Percentiles rank a stretch among this genome's conserved stretches.
These are phyloP conservation scores for Daldinia bambusicola DNA, from an alignment of 495 filamentous ascomycete species.

Conservation along the genomic window DNA sequence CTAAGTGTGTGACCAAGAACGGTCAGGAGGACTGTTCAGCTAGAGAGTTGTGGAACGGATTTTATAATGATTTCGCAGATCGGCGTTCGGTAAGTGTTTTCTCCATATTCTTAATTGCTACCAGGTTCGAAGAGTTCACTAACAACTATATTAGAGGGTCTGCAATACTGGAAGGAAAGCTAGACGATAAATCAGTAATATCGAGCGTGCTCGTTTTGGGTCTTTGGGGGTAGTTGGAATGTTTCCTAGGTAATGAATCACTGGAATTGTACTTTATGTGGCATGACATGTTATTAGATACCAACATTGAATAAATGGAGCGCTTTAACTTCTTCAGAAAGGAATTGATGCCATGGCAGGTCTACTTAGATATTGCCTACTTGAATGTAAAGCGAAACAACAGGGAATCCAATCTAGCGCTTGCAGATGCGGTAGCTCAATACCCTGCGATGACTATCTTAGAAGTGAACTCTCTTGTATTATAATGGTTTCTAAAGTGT, in stretches of 20 bases:
- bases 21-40: constrained; percentile 66
- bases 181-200: constrained; percentile 26
- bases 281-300: constrained; percentile 43
- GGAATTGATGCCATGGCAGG: neutral
- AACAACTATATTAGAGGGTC: constrained; percentile 38
- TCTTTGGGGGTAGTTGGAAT: neutral
- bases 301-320: constrained; percentile 28
- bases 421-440: neutral
- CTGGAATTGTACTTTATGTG: constrained; percentile 39
- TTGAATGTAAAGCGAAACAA: too few relatives aligned
- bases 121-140: constrained; percentile 13
- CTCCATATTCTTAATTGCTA: neutral
- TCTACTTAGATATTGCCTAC: neutral
- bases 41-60: constrained; percentile 73
- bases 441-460: neutral
- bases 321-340: constrained; percentile 11
- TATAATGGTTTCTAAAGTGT: neutral
- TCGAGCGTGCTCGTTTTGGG: neutral
- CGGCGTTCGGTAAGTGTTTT: constrained; percentile 65
- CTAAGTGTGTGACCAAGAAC: constrained; percentile 59
- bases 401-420: neutral
- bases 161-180: constrained; percentile 37
- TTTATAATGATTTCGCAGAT: constrained; percentile 74
- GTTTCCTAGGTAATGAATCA: constrained; percentile 28
- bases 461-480: neutral